Percentiles rank a stretch among this genome's conserved stretches.
These are phyloP conservation scores for Zymoseptoria ardabiliae DNA, from an alignment of 2,329 filamentous ascomycete genomes.

Conservation along the genomic window DNA sequence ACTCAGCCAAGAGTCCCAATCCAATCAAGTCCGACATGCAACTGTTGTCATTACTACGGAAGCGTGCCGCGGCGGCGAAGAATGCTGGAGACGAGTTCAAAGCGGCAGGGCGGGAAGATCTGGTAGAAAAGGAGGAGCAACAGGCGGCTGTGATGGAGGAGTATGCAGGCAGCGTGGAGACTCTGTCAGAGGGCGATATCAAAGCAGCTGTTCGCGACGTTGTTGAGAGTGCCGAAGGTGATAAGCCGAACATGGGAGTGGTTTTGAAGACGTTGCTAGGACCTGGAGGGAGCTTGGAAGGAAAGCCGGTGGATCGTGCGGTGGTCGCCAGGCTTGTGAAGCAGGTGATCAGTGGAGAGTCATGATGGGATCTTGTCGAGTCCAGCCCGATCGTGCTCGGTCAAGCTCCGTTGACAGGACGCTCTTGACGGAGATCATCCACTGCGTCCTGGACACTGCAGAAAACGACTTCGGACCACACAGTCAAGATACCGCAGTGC, in stretches of 20 bases:
- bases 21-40: slow-evolving; percentile 66
- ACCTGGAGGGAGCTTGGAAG: slow-evolving; percentile 49
- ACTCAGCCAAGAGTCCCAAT: slow-evolving; percentile 63
- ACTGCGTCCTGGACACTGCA: neutral
- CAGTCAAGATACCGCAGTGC: no score
- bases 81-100: slow-evolving; percentile 59
- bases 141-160: slow-evolving; percentile 60
- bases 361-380: neutral
- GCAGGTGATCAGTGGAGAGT: slow-evolving; percentile 9
- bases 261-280: slow-evolving; percentile 56
- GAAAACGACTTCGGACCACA: neutral
- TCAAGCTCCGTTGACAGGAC: neutral
- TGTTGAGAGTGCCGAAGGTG: slow-evolving; percentile 43
- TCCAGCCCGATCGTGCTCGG: neutral
- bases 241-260: slow-evolving; percentile 47
- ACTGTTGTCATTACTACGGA: slow-evolving; percentile 60
- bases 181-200: slow-evolving; percentile 53
- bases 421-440: neutral
- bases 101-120: slow-evolving; percentile 56
- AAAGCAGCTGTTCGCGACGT: slow-evolving; percentile 45
- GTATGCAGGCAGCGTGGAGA: slow-evolving; percentile 55
- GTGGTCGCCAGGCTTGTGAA: slow-evolving; percentile 57
- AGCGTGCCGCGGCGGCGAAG: slow-evolving; percentile 50
- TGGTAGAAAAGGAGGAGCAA: slow-evolving; percentile 61
- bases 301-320: slow-evolving; percentile 57